These are phyloP conservation scores for Cladorrhinum sp. DNA, from an alignment of 2,329 filamentous ascomycete species.

Conservation along the genomic window DNA sequence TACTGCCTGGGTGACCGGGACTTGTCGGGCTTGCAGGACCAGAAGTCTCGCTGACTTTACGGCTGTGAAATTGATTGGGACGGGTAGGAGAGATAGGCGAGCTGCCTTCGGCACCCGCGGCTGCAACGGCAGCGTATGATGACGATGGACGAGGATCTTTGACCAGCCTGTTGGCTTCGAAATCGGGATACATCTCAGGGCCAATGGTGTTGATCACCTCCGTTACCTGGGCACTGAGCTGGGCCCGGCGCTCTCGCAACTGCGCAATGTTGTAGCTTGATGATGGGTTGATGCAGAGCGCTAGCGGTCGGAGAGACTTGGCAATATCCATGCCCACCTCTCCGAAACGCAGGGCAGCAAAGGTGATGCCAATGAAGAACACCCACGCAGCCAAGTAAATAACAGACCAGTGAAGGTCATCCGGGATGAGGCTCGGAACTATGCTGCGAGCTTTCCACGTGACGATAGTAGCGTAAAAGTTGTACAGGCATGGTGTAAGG, in stretches of 20 bases:
- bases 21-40: constrained; percentile 33
- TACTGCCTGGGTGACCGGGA: constrained; percentile 31
- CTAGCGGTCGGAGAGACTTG: constrained; percentile 85
- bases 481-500: constrained; percentile 77
- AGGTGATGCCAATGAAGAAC: constrained; percentile 83
- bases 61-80: constrained; percentile 27
- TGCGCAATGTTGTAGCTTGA: constrained; percentile 81
- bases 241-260: constrained; percentile 67
- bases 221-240: constrained; percentile 78
- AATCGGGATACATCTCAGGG: constrained; percentile 96
- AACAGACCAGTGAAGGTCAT: constrained; percentile 62
- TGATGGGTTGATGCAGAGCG: constrained; percentile 79
- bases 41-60: constrained; percentile 51
- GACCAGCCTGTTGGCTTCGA: constrained; percentile 72
- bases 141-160: constrained; percentile 48
- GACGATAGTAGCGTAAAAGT: constrained; percentile 72
- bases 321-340: constrained; percentile 99
- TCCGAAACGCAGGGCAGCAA: constrained; percentile 88
- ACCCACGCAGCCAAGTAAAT: constrained; percentile 67
- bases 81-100: constrained; percentile 24
- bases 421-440: constrained; percentile 72
- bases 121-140: constrained; percentile 26
- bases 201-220: constrained; percentile 92
- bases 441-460: constrained; percentile 76
- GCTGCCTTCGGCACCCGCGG: constrained; percentile 22